phyloP scores from a whole-genome alignment of 1,284 basidiomycete species.

The Boletellus sp. region DNA sequence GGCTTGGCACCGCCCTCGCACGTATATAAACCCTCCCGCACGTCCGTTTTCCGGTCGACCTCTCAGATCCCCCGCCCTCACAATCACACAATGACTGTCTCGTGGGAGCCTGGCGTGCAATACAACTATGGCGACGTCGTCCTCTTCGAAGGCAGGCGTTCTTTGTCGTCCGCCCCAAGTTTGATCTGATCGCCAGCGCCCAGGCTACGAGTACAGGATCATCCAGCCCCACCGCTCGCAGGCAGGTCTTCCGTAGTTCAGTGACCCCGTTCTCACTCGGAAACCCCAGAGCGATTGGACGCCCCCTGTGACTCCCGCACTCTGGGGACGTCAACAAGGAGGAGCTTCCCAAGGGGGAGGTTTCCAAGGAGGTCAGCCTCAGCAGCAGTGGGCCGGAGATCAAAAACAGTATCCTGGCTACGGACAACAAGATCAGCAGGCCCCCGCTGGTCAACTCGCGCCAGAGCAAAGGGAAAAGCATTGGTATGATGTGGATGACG shows the following conservation, averaged over 20 bases:
- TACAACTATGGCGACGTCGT: constrained; percentile 60
- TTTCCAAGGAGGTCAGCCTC: constrained; percentile 1
- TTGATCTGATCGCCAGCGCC: constrained; percentile 13
- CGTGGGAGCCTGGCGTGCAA: constrained; percentile 62
- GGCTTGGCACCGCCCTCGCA: constrained; percentile 5
- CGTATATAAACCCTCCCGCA: constrained; percentile 24
- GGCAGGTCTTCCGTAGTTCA: constrained; percentile 32
- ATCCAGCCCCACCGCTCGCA: constrained; percentile 70
- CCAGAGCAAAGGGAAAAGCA: constrained; percentile 51
- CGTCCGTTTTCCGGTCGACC: constrained; percentile 1
- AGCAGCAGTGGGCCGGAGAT: constrained; percentile 14
- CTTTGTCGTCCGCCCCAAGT: not conserved
- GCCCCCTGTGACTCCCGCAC: constrained; percentile 56
- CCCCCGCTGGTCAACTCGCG: constrained; percentile 31
- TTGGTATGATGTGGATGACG: constrained; percentile 54
- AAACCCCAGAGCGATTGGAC: constrained; percentile 58
- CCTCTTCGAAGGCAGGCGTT: constrained; percentile 48
- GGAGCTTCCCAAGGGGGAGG: constrained; percentile 31
- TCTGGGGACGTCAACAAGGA: constrained; percentile 58
- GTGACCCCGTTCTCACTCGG: not conserved
- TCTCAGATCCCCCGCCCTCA: constrained; percentile 5
- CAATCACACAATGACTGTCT: constrained; percentile 38
- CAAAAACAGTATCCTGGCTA: constrained; percentile 18
- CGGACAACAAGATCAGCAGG: constrained; percentile 32
- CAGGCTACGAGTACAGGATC: constrained; percentile 63